Conservation (phyloP, 2,329 filamentous ascomycete genomes). For the Neoarthrinium moseri region DNA sequence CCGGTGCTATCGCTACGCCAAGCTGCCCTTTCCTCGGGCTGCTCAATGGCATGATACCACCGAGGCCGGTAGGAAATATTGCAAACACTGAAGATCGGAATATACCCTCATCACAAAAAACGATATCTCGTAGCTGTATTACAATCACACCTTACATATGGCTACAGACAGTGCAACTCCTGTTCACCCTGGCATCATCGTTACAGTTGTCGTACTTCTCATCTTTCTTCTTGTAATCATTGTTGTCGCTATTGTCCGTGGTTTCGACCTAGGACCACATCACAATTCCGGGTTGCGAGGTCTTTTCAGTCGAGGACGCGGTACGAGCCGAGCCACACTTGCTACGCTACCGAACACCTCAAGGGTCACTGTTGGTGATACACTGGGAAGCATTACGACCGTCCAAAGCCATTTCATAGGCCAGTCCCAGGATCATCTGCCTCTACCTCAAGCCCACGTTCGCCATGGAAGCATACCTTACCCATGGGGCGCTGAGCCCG, state of each 20-base stretch:
- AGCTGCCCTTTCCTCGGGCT: too few species aligned
- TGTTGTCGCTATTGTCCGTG: conserved; percentile 4
- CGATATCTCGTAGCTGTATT: too few species aligned
- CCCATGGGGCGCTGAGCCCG: neutral
- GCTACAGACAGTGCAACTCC: neutral
- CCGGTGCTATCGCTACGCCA: too few species aligned
- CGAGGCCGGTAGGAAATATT: too few species aligned
- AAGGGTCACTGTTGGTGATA: too few species aligned
- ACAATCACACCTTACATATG: neutral
- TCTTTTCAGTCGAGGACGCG: neutral
- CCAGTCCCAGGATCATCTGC: neutral
- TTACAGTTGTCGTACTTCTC: neutral
- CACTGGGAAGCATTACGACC: neutral
- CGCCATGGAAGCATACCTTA: neutral
- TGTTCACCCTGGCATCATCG: conserved; percentile 7
- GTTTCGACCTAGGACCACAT: conserved; percentile 6
- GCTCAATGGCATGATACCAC: too few species aligned
- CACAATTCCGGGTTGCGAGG: neutral
- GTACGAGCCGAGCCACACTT: neutral
- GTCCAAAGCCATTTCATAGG: neutral
- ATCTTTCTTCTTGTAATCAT: neutral
- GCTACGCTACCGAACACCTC: too few species aligned
- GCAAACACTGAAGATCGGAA: too few species aligned
- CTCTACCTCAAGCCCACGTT: neutral
- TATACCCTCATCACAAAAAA: too few species aligned